Evolutionary conservation across 1,284 basidiomycete genomes (phyloP).

Genomic region (Veloporphyrellus conicus): DNA sequence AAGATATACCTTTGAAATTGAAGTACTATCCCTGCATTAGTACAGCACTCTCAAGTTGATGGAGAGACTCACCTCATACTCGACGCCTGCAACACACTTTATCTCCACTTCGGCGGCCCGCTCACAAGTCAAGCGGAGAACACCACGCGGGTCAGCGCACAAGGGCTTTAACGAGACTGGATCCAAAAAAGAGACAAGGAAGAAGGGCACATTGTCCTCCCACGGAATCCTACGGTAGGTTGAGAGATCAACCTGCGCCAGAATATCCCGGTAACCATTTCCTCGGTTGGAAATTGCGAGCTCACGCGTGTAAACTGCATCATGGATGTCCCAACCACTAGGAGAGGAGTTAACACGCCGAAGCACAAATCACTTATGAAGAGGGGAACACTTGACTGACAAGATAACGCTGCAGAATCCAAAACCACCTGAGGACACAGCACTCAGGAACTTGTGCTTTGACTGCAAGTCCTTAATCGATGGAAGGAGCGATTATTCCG

Average conservation of each 20-base stretch:
- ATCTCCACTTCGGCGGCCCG: constrained; percentile 49
- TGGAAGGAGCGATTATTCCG: not conserved
- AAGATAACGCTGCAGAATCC: constrained; percentile 92
- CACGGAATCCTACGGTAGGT: constrained; percentile 87
- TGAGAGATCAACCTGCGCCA: constrained; percentile 79
- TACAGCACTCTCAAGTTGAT: not conserved
- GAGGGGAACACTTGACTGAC: constrained; percentile 38
- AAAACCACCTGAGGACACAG: constrained; percentile 79
- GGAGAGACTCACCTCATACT: constrained; percentile 72
- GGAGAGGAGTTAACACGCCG: not conserved
- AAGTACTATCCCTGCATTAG: constrained; percentile 68
- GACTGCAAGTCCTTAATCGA: constrained; percentile 45
- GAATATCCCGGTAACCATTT: constrained; percentile 89
- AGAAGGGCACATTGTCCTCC: constrained; percentile 91
- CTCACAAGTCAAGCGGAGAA: constrained; percentile 62
- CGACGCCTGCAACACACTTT: constrained; percentile 74
- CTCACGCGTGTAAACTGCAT: constrained; percentile 77
- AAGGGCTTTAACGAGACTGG: constrained; percentile 76
- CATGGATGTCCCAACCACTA: constrained; percentile 88
- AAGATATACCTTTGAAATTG: constrained; percentile 74
- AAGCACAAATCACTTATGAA: not conserved
- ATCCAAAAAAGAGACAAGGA: constrained; percentile 86
- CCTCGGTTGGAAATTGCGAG: constrained; percentile 84
- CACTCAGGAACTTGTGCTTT: constrained; percentile 87
- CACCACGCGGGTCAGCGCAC: constrained; percentile 79